phyloP scores from a whole-genome alignment of 208 protist genomes.

The Wallacemonas collosoma region DNA sequence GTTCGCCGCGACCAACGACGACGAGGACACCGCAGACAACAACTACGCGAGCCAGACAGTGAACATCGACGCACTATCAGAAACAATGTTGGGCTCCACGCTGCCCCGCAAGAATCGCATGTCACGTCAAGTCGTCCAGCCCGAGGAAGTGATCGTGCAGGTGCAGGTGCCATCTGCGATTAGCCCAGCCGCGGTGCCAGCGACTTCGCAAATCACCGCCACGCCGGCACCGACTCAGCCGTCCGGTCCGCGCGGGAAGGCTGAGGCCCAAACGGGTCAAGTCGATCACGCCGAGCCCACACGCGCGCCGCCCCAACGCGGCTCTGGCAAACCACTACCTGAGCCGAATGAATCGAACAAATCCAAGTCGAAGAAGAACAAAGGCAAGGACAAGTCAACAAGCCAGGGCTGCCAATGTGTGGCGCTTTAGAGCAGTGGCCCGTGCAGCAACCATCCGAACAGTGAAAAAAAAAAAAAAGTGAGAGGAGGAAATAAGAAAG shows the following conservation, averaged over 20 bases:
- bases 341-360: slow-evolving; percentile 3
- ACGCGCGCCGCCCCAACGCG: background rate
- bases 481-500: no score
- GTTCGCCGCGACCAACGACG: slow-evolving; percentile 17
- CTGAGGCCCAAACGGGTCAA: no score
- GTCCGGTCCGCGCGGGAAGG: no score
- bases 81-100: background rate
- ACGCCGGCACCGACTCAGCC: no score
- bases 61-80: slow-evolving; percentile 11
- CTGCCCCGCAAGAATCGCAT: background rate
- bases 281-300: background rate
- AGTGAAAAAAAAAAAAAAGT: background rate
- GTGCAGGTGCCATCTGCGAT: background rate
- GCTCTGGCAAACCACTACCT: background rate
- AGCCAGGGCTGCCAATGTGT: slow-evolving; percentile 7
- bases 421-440: background rate
- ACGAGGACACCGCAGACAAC: background rate
- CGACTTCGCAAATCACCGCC: no score
- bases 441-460: background rate
- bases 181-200: background rate
- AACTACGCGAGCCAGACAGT: slow-evolving; percentile 14
- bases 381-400: slow-evolving; percentile 12
- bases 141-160: background rate
- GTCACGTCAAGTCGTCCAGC: background rate
- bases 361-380: background rate